These are phyloP conservation scores for Trichophyton mentagrophytes DNA, from an alignment of 2,329 filamentous ascomycete genomes.

Conservation along the genomic window DNA sequence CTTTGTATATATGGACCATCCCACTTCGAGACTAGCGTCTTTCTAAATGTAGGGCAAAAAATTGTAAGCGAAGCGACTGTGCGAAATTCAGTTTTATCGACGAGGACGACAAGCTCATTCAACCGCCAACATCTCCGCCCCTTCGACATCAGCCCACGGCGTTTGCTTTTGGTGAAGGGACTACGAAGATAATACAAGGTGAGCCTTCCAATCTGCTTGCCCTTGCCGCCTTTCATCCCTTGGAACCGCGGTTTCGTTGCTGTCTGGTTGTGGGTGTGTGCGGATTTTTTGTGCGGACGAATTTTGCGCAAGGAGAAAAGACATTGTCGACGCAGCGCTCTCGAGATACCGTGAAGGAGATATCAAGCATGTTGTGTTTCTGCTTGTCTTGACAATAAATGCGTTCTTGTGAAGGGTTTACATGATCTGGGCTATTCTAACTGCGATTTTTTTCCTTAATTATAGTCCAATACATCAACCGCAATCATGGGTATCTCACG, in stretches of 20 bases:
- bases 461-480: conserved; percentile 45
- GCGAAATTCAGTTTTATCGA: conserved; percentile 30
- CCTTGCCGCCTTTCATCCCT: conserved; percentile 2
- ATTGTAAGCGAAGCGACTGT: conserved; percentile 33
- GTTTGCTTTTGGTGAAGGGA: conserved; percentile 33
- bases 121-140: conserved; percentile 24
- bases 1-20: conserved; percentile 12
- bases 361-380: not conserved
- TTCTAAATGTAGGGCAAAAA: conserved; percentile 27
- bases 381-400: not conserved
- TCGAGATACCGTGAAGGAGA: not conserved
- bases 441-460: not conserved
- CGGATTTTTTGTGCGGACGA: not conserved
- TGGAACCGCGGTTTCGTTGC: conserved; percentile 3
- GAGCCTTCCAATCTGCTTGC: conserved; percentile 19
- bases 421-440: not conserved
- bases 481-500: conserved; percentile 99
- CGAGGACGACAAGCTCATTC: conserved; percentile 28
- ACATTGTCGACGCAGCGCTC: not conserved
- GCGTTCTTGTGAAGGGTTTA: not conserved
- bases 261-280: not conserved
- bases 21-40: conserved; percentile 19
- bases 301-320: not conserved
- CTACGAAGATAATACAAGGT: conserved; percentile 31
- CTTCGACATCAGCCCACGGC: conserved; percentile 27